Conservation (phyloP, 2,329 filamentous ascomycete genomes). For the Colletotrichum sp. region DNA sequence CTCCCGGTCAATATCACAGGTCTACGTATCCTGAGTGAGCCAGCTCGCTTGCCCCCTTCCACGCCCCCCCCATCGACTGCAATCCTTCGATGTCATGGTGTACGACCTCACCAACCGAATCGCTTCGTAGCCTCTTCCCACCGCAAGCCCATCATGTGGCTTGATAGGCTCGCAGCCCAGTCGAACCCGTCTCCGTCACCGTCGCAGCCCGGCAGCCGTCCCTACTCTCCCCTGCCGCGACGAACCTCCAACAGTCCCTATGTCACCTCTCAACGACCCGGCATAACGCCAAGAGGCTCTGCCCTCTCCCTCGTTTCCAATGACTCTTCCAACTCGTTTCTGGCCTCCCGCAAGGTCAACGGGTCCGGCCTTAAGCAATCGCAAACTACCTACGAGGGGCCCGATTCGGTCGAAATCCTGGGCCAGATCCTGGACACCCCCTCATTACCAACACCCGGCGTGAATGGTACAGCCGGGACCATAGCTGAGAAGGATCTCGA, state of each 20-base stretch:
- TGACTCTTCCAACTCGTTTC: constrained; percentile 78
- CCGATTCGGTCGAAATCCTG: constrained; percentile 76
- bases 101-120: background rate
- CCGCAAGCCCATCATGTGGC: constrained; percentile 70
- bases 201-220: constrained; percentile 64
- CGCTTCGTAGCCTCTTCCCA: constrained; percentile 16
- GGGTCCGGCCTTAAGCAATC: constrained; percentile 71
- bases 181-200: constrained; percentile 60
- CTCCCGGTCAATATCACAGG: background rate
- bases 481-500: constrained; percentile 61
- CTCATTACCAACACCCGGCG: constrained; percentile 22
- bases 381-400: constrained; percentile 53
- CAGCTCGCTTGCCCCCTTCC: background rate
- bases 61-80: background rate
- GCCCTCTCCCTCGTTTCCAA: constrained; percentile 79
- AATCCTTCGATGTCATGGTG: constrained; percentile 3
- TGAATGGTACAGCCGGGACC: constrained; percentile 13
- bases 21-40: background rate
- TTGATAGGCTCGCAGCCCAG: constrained; percentile 82
- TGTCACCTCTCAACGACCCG: constrained; percentile 70
- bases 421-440: constrained; percentile 45
- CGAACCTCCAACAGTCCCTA: constrained; percentile 73
- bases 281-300: constrained; percentile 73
- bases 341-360: constrained; percentile 69
- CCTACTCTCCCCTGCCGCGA: constrained; percentile 73